phyloP scores from a whole-genome alignment of 2,329 filamentous ascomycete species.

The Verticillium dahliae region DNA sequence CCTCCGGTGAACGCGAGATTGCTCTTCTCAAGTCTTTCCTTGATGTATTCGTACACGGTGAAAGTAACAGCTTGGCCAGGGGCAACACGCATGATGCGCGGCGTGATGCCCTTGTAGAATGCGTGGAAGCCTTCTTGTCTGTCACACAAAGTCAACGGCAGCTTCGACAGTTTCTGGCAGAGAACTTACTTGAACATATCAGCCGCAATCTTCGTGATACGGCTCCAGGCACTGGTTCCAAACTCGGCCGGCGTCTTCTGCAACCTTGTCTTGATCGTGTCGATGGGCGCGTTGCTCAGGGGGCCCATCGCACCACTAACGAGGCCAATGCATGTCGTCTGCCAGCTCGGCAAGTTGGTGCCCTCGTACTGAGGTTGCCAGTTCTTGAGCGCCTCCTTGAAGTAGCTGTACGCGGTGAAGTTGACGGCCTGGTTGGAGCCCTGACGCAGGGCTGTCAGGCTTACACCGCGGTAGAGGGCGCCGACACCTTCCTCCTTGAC shows the following conservation, averaged over 20 bases:
- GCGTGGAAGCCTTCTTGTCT: constrained; percentile 88
- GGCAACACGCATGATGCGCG: constrained; percentile 92
- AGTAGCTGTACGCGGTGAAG: constrained; percentile 95
- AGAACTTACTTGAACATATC: constrained; percentile 72
- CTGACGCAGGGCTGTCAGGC: constrained; percentile 86
- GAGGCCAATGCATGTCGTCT: constrained; percentile 86
- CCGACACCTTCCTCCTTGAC: constrained; percentile 84
- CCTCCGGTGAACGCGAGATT: constrained; percentile 53
- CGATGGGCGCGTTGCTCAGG: constrained; percentile 93
- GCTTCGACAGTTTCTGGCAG: not conserved
- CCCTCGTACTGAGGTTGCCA: constrained; percentile 64
- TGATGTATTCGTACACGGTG: constrained; percentile 73
- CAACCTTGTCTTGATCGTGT: constrained; percentile 96
- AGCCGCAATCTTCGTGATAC: constrained; percentile 71
- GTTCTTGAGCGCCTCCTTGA: constrained; percentile 71
- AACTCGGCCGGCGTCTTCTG: constrained; percentile 81
- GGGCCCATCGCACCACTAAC: constrained; percentile 93
- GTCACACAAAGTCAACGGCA: constrained; percentile 10
- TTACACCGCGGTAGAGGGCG: constrained; percentile 88
- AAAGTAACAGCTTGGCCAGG: constrained; percentile 82
- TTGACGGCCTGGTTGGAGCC: constrained; percentile 97
- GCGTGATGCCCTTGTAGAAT: constrained; percentile 99
- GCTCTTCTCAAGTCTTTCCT: constrained; percentile 64
- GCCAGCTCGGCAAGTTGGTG: constrained; percentile 69
- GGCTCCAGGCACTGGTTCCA: constrained; percentile 71